phyloP scores from a whole-genome alignment of 176 grass and related monocot species.

The Juncus effusus region DNA sequence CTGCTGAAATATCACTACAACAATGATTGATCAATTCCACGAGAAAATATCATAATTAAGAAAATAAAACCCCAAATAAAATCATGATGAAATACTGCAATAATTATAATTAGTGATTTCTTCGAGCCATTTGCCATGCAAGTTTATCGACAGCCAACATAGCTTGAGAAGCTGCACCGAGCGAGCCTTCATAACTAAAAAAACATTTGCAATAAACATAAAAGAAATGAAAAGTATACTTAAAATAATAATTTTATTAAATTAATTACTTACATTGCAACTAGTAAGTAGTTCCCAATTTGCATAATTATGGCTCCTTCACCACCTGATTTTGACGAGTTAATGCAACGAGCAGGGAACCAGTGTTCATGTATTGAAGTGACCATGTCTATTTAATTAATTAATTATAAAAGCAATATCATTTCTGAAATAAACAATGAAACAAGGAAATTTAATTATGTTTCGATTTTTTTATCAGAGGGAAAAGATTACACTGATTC shows the following conservation, averaged over 20 bases:
- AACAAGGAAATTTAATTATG: background rate
- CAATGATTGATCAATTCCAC: too few species aligned
- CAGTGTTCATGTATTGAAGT: conserved; percentile 80
- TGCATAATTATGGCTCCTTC: conserved; percentile 85
- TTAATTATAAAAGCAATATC: conserved; percentile 16
- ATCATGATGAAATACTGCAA: too few species aligned
- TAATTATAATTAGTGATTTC: conserved; percentile 39
- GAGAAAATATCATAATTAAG: too few species aligned
- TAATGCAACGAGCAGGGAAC: conserved; percentile 70
- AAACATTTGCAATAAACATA: background rate
- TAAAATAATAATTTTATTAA: conserved; percentile 21
- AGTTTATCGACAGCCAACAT: conserved; percentile 80
- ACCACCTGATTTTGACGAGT: conserved; percentile 50
- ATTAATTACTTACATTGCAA: conserved; percentile 53
- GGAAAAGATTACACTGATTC: conserved; percentile 50
- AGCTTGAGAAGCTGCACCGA: conserved; percentile 65
- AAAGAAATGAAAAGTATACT: conserved; percentile 6
- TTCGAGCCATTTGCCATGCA: conserved; percentile 55
- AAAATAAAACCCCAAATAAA: too few species aligned
- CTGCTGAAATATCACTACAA: too few species aligned
- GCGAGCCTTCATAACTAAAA: conserved; percentile 80
- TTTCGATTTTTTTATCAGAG: too few species aligned
- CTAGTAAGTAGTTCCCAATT: conserved; percentile 58
- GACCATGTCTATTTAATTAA: conserved; percentile 55
- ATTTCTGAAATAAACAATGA: conserved; percentile 13